Evolutionary conservation across 441 rosid genomes (phyloP), one percentile per base, ranked within the genome.

Genomic region (Croton laevigatus): DNA sequence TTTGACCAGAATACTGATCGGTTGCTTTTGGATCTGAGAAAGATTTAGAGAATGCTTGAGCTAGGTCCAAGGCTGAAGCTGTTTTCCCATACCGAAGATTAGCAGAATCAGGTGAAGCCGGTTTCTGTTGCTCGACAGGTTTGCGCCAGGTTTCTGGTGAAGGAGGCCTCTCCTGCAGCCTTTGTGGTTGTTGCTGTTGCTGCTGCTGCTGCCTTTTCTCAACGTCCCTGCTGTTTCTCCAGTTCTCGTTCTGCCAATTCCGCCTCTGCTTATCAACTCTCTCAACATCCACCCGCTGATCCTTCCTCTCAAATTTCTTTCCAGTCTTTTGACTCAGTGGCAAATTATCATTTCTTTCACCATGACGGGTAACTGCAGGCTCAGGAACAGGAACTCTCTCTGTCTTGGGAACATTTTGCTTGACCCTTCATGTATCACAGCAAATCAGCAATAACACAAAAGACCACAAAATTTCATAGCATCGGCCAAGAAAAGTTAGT

Each of bases 101-200:
- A 59, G 70, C 77, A 57, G 76, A 66, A 59, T 88, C 94, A 11
- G 85, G 78, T 46, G 91, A 81, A 52, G 78, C 76, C 0, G 85
- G 89, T 75, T 83, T 88, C 11, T 75, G 71, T 82, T 79, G 83
- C 68, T 79, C 87, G 6, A 79, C 81, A 6, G 88, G 85, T 70
- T 89, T 90, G 68, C 91, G 84, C 93, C 97, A 93, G 38, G 88
- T 83, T 78, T 92, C 93, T 10, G 95, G 98, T 46, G 98, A 93
- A 69, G 89, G 88, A 68, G 79, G 83, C 76, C 95, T 84, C 82
- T 85, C 86, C 70, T 83, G 85, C 73, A 81, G 89, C 69, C 20
- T 46, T 10, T 73, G 81, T 23, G 74, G 81, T 19, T 66, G 85
- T 59, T 75, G 91, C 72, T 67, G 82, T 70, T 40, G 44, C 44